These are phyloP conservation scores for Mortierella sp. DNA, from an alignment of 371 early-diverging fungal species.

Conservation along the genomic window DNA sequence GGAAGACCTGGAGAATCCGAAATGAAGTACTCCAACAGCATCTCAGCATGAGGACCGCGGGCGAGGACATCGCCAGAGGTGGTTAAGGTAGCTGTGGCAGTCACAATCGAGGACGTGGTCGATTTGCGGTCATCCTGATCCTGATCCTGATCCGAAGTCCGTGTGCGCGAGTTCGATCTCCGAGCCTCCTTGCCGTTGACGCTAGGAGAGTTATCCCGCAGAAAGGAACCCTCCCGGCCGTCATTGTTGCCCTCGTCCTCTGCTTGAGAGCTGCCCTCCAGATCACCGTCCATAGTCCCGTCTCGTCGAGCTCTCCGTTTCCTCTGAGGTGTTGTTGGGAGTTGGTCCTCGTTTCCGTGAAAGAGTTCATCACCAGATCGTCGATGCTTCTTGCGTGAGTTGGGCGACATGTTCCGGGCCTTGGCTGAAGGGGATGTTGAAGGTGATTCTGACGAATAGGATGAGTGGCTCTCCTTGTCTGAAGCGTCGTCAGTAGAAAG, in stretches of 20 bases:
- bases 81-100: conserved; percentile 6
- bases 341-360: conserved; percentile 22
- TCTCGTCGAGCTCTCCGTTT: conserved; percentile 10
- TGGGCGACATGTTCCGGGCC: conserved; percentile 23
- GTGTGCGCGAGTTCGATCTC: conserved; percentile 20
- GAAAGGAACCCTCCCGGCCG: conserved; percentile 5
- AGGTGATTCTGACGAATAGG: conserved; percentile 24
- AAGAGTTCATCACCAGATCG: conserved; percentile 51
- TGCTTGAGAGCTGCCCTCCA: conserved; percentile 33
- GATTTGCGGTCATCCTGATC: conserved; percentile 32
- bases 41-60: conserved; percentile 52
- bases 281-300: conserved; percentile 28
- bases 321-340: neutral
- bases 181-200: conserved; percentile 21
- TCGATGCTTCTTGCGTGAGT: conserved; percentile 25
- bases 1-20: conserved; percentile 69
- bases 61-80: conserved; percentile 11
- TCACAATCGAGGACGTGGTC: conserved; percentile 22
- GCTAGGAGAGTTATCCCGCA: conserved; percentile 27
- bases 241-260: conserved; percentile 25
- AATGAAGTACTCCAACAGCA: conserved; percentile 67
- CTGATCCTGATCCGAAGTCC: conserved; percentile 34
- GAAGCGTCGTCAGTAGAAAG: conserved; percentile 40
- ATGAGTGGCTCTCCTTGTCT: conserved; percentile 31
- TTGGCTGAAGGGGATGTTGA: conserved; percentile 1